These are phyloP conservation scores for Exobasidium rhododendri DNA, from an alignment of 1,284 basidiomycete genomes.

Conservation along the genomic window DNA sequence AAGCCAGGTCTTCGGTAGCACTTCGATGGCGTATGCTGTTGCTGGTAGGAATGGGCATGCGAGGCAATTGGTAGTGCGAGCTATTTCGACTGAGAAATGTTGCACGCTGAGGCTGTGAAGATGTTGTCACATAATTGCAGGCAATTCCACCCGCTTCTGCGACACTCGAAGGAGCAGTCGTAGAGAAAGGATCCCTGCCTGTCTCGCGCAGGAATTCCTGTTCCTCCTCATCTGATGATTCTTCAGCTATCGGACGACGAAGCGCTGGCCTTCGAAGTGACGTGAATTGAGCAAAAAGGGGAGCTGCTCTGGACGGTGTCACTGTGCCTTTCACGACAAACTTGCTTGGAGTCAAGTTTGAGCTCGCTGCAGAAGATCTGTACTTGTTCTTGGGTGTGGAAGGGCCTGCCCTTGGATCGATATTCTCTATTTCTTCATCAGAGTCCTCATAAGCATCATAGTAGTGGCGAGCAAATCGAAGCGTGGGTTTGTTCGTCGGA, in stretches of 20 bases:
- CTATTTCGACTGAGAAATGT: background rate
- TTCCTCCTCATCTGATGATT: background rate
- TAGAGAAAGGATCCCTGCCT: too few relatives aligned
- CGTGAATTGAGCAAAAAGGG: conserved; percentile 13
- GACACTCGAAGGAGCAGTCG: background rate
- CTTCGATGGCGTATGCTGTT: background rate
- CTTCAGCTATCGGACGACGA: background rate
- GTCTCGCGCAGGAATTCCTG: background rate
- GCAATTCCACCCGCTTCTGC: background rate
- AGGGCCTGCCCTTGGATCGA: background rate
- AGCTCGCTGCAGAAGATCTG: too few relatives aligned
- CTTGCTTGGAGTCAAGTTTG: background rate
- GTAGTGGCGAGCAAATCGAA: background rate
- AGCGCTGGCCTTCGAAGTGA: background rate
- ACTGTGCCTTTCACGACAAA: conserved; percentile 35
- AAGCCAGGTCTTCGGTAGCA: background rate
- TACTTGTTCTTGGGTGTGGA: background rate
- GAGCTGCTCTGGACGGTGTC: conserved; percentile 34
- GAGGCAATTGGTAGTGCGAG: background rate
- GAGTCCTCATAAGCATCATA: background rate
- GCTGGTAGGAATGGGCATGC: background rate
- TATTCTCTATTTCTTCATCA: background rate
- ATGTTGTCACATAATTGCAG: background rate
- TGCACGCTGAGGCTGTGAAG: too few relatives aligned
- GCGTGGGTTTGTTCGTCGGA: background rate